Evolutionary conservation across 306 rosid species (phyloP), one percentile per base, ranked within the genome.

Genomic region (Argentina anserina): DNA sequence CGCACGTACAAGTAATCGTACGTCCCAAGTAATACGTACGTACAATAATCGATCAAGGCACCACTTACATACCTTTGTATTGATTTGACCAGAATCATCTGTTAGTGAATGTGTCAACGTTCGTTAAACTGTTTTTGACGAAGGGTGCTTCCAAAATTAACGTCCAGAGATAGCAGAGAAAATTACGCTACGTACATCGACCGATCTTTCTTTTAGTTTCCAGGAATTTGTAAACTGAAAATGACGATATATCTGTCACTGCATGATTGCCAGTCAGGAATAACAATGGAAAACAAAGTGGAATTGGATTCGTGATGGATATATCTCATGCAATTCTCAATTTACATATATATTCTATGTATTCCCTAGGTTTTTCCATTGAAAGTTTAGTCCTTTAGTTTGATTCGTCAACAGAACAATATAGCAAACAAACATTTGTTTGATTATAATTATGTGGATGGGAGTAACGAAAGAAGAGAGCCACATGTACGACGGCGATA

Each of bases 321-420:
- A 11, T 11, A 20, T 49, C 55, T 20, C 56, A 49, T 49, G 2
- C 11, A 20, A 49, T 49, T 7, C n/a, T 46, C 17, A 4, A 15
- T 43, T 13, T 41, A 10, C n/a, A n/a, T n/a, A n/a, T n/a, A n/a
- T n/a, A n/a, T n/a, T n/a, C n/a, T n/a, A n/a, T n/a, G n/a, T n/a
- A n/a, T n/a, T n/a, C 46, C 17, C 21, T 17, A 46, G 52, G 3
- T 9, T 53, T 0, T 53, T 25, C 17, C 3, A 20, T 52, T n/a
- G n/a, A 21, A 2, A 26, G 25, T 56, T 1, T 11, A 5, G 64
- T 58, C 53, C 21, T 58, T 58, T 28, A n/a, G 36, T 58, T 13
- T 58, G 36, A 58, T 58, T 25, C 64, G 64, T 58, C 64, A 28
- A 58, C n/a, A n/a, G n/a, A n/a, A n/a, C n/a, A n/a, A n/a, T n/a